A percentile compares a stretch with the other conserved stretches of the same genome.
phyloP scores from a whole-genome alignment of 192 early-diverging fungal genomes.

The Coemansia sp. region DNA sequence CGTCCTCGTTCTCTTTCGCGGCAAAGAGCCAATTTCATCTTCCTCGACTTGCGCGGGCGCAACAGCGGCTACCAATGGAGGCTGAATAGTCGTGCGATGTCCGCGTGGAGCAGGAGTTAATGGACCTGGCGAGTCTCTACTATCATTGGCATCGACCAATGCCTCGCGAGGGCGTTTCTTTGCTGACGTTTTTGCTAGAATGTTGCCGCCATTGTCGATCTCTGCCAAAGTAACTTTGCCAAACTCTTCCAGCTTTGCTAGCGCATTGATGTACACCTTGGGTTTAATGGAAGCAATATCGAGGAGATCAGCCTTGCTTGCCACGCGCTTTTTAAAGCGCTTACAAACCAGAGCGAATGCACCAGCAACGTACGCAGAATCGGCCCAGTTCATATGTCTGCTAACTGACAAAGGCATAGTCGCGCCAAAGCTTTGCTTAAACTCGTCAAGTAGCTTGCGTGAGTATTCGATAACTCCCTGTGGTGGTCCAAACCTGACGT shows the following conservation, averaged over 20 bases:
- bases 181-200: constrained; percentile 16
- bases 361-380: constrained; percentile 41
- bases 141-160: background rate
- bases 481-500: constrained; percentile 43
- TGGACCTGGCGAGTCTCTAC: background rate
- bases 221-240: constrained; percentile 21
- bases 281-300: constrained; percentile 19
- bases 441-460: constrained; percentile 34
- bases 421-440: constrained; percentile 19
- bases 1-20: background rate
- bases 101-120: background rate
- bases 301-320: constrained; percentile 24
- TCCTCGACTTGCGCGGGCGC: background rate
- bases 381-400: constrained; percentile 34
- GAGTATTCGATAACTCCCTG: constrained; percentile 25
- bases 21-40: background rate
- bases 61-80: background rate
- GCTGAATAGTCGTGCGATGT: background rate
- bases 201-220: constrained; percentile 10
- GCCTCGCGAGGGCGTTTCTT: constrained; percentile 19
- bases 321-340: constrained; percentile 42
- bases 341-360: constrained; percentile 42
- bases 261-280: constrained; percentile 21
- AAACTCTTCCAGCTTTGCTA: constrained; percentile 32
- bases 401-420: constrained; percentile 29